phyloP scores from a whole-genome alignment of 179 eudicot species.

The Kewa caespitosa region DNA sequence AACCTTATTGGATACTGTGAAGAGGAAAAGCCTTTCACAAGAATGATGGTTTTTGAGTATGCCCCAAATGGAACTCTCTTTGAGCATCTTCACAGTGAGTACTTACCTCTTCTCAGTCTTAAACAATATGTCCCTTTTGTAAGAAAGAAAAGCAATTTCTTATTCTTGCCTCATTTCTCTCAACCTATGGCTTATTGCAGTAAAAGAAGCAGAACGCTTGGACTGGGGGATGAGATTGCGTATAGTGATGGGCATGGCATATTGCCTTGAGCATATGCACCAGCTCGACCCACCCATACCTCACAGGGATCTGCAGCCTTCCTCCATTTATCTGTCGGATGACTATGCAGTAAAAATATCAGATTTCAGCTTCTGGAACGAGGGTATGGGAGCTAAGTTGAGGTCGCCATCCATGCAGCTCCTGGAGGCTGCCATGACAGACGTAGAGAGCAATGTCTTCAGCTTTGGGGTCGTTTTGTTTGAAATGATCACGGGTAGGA shows the following conservation, averaged over 20 bases:
- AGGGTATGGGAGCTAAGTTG: conserved; percentile 33
- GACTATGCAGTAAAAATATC: conserved; percentile 93
- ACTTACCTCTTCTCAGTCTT: neutral
- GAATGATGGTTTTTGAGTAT: conserved; percentile 52
- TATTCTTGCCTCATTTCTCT: conserved; percentile 1
- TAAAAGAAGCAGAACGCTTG: conserved; percentile 57
- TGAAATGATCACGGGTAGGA: conserved; percentile 65
- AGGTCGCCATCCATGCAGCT: conserved; percentile 48
- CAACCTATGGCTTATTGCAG: conserved; percentile 27
- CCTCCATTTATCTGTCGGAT: conserved; percentile 64
- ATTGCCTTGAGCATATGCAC: conserved; percentile 60
- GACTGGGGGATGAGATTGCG: conserved; percentile 59
- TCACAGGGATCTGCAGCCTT: conserved; percentile 60
- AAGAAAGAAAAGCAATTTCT: too few species aligned
- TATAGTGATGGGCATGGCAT: conserved; percentile 51
- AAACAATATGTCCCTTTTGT: neutral
- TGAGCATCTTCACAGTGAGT: conserved; percentile 89
- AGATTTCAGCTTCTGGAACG: conserved; percentile 69
- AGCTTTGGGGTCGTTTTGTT: conserved; percentile 63
- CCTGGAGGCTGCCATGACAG: conserved; percentile 39
- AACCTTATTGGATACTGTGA: conserved; percentile 48
- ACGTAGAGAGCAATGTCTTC: conserved; percentile 57
- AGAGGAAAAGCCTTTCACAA: conserved; percentile 46
- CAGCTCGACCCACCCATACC: conserved; percentile 46
- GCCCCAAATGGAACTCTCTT: conserved; percentile 82